A percentile compares a stretch with the other conserved stretches of the same genome.
Conservation (phyloP, 164 flowering plant genomes). For the Magnolia kwangsiensis region DNA sequence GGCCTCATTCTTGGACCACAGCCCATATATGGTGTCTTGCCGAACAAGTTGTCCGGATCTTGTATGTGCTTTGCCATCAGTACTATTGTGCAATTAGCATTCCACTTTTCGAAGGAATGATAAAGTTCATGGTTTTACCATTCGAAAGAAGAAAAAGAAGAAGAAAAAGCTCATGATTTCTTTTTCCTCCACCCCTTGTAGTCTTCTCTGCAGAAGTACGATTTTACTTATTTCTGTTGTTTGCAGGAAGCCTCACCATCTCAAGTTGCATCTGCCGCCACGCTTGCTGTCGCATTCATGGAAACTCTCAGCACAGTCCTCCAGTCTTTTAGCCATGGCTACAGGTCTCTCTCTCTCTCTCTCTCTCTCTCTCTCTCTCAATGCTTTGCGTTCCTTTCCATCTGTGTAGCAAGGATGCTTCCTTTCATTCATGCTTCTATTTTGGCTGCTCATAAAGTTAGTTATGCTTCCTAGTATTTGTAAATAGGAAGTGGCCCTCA, state of each 20-base stretch:
- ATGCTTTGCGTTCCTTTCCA: too few species aligned
- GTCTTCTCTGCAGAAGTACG: not conserved
- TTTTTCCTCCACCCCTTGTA: too few species aligned
- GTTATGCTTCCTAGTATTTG: too few species aligned
- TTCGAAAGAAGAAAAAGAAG: not conserved
- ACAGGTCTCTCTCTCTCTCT: conserved; percentile 33
- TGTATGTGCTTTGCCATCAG: too few species aligned
- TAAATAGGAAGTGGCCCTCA: too few species aligned
- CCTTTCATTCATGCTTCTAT: too few species aligned
- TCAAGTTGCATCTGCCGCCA: conserved; percentile 94
- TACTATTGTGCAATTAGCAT: not conserved
- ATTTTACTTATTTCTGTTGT: not conserved
- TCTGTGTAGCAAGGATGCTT: too few species aligned
- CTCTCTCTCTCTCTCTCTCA: not conserved
- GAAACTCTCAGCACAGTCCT: conserved; percentile 80
- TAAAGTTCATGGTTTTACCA: not conserved
- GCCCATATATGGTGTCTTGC: not conserved
- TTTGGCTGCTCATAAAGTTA: too few species aligned
- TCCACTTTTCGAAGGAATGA: not conserved
- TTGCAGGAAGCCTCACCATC: conserved; percentile 87
- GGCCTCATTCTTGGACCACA: not conserved
- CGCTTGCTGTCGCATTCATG: conserved; percentile 92
- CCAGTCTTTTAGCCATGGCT: conserved; percentile 57
- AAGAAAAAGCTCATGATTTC: not conserved
- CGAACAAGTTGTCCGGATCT: not conserved